phyloP scores from a whole-genome alignment of 2,329 filamentous ascomycete species.

The Drechmeria coniospora region DNA sequence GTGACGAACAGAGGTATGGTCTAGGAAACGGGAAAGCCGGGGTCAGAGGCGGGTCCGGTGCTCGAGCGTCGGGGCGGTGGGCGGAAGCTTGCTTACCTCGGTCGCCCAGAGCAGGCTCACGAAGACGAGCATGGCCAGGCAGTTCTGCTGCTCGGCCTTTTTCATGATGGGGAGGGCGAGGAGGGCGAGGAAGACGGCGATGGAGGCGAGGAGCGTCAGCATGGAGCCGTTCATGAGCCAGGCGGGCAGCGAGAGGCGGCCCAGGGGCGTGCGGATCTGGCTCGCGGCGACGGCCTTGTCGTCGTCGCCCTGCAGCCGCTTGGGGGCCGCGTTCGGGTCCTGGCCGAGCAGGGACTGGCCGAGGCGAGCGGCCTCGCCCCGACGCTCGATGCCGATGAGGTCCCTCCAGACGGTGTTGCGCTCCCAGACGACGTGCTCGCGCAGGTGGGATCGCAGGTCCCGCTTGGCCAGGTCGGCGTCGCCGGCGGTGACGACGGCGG shows the following conservation, averaged over 20 bases:
- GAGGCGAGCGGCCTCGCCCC: conserved; percentile 84
- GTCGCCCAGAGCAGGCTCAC: conserved; percentile 94
- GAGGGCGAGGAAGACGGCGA: conserved; percentile 59
- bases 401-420: conserved; percentile 97
- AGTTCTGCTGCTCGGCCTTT: conserved; percentile 84
- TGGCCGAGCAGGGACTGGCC: conserved; percentile 71
- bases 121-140: conserved; percentile 81
- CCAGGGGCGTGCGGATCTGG: conserved; percentile 65
- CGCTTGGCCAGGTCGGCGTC: conserved; percentile 63
- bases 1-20: conserved; percentile 96
- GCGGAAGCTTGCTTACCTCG: conserved; percentile 55
- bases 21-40: conserved; percentile 23
- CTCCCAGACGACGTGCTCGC: conserved; percentile 98
- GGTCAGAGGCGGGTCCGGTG: not conserved
- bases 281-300: conserved; percentile 45
- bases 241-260: conserved; percentile 55
- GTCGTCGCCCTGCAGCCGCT: conserved; percentile 74
- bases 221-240: conserved; percentile 80
- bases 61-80: too few relatives aligned
- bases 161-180: conserved; percentile 71
- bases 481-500: conserved; percentile 66
- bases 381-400: conserved; percentile 94
- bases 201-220: conserved; percentile 54
- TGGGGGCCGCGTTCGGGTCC: conserved; percentile 50
- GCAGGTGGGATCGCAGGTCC: conserved; percentile 75